Base-by-base conservation (phyloP, 2,329 filamentous ascomycete species). In the Claviceps cyperi region DNA sequence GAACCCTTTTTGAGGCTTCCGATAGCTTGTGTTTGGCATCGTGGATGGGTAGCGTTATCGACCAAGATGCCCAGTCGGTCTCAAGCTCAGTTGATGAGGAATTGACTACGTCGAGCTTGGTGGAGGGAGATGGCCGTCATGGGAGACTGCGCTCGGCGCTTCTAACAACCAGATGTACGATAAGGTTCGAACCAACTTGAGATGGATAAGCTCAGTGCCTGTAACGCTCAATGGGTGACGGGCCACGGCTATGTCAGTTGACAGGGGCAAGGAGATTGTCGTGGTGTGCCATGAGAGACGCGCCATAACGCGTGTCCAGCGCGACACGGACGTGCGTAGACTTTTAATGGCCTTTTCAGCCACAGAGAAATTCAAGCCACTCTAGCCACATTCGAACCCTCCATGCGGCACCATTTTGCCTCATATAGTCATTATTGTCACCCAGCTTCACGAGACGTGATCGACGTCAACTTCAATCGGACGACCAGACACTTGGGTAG, bases 1-100 rank as follows among this genome's bases (percentile, higher is more conserved):
- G 74, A 76, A 80, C 61, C 80, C 80, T 64, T 81, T 81, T 62
- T 80, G 74, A 44, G 80, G 80, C 60, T 71, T 72, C 51, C 79
- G 70, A 58, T 82, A 64, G 47, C 70, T 70, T 45, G 76, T 80
- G 64, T 79, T 81, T 45, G 79, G 68, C 81, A 84, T 78, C 35
- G 13, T 51, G 48, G 6, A 8, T 46, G 13, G 11, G 14, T 47
- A 9, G 39, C n/a, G 28, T 49, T 15, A 46, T 43, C 21, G 45
- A 32, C 36, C 39, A 46, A 24, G 22, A 22, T 7, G 21, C 28
- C 13, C 40, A 24, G 40, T 22, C 40, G 40, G n/a, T n/a, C 21
- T 22, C 40, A 43, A 43, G 50, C 53, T 59, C 55, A 55, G 53
- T 51, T 53, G 60, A 51, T 40, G 45, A 45, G 21, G 14, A 44